phyloP scores from a whole-genome alignment of 805 yeast genomes.

The Priceomyces carsonii region DNA sequence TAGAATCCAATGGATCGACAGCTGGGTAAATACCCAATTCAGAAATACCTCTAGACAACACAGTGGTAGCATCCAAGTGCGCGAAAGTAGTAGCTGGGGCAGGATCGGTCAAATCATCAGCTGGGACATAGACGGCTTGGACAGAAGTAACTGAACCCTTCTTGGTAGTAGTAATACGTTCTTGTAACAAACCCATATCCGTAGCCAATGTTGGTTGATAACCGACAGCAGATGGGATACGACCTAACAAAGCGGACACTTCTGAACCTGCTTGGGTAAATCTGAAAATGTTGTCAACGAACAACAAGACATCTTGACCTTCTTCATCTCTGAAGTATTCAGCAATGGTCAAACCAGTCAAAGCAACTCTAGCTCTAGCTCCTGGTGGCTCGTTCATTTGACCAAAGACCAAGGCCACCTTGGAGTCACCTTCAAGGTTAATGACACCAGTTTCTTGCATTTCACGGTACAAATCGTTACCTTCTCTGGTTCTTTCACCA shows the following conservation, averaged over 20 bases:
- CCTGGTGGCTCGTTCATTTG: conserved; percentile 99
- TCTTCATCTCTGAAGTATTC: conserved; percentile 99
- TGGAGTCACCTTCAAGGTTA: conserved; percentile 98
- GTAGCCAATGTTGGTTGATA: conserved; percentile 99
- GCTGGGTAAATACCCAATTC: conserved; percentile 99
- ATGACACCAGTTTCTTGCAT: conserved; percentile 99
- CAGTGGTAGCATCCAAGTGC: conserved; percentile 99
- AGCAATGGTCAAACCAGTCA: conserved; percentile 99
- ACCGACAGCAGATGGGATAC: conserved; percentile 99
- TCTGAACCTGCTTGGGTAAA: conserved; percentile 99
- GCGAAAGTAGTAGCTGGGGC: conserved; percentile 99
- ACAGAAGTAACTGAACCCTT: conserved; percentile 99
- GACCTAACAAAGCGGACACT: conserved; percentile 99
- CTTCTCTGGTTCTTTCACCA: conserved; percentile 99
- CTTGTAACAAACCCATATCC: conserved; percentile 99
- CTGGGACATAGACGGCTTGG: conserved; percentile 99
- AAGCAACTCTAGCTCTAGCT: conserved; percentile 99
- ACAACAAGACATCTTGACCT: conserved; percentile 99
- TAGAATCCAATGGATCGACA: conserved; percentile 99
- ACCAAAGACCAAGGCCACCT: conserved; percentile 99
- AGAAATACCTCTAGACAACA: conserved; percentile 98
- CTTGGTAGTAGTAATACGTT: conserved; percentile 99
- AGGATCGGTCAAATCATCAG: conserved; percentile 99
- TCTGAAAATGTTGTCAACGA: conserved; percentile 99
- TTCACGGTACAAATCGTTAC: conserved; percentile 99